phyloP scores from a whole-genome alignment of 1,139 yeast genomes.

The Blastobotrys proliferans region DNA sequence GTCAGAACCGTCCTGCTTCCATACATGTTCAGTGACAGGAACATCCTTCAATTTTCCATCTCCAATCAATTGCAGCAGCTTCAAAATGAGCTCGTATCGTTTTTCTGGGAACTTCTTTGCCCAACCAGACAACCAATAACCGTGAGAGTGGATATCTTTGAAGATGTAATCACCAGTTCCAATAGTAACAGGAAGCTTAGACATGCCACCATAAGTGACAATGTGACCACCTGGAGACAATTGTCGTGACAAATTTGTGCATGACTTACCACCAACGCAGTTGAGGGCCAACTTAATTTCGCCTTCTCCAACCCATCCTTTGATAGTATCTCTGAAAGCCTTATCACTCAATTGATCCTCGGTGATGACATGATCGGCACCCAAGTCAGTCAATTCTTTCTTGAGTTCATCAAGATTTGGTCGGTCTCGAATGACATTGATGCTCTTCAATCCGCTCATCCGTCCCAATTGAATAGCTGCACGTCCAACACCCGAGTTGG shows the following conservation, averaged over 20 bases:
- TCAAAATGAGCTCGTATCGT: conserved; percentile 56
- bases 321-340: conserved; percentile 56
- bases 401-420: conserved; percentile 63
- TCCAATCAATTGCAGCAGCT: conserved; percentile 51
- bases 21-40: conserved; percentile 47
- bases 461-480: conserved; percentile 86
- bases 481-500: conserved; percentile 94
- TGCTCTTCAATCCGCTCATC: conserved; percentile 72
- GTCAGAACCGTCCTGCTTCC: conserved; percentile 42
- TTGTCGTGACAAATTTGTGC: conserved; percentile 78
- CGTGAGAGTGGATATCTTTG: conserved; percentile 78
- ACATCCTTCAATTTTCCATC: conserved; percentile 59
- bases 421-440: conserved; percentile 85
- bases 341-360: conserved; percentile 75
- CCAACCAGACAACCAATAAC: conserved; percentile 91
- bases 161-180: conserved; percentile 89
- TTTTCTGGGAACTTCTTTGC: conserved; percentile 59
- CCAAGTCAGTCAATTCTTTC: conserved; percentile 54
- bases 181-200: conserved; percentile 83
- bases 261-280: conserved; percentile 88
- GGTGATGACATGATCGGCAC: conserved; percentile 88
- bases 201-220: conserved; percentile 97
- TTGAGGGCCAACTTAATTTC: conserved; percentile 75
- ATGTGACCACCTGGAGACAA: conserved; percentile 63
- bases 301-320: conserved; percentile 51